Percentiles rank a stretch among this genome's conserved stretches.
These are phyloP conservation scores for Syzygium grande DNA, from an alignment of 345 rosid genomes.

Conservation along the genomic window DNA sequence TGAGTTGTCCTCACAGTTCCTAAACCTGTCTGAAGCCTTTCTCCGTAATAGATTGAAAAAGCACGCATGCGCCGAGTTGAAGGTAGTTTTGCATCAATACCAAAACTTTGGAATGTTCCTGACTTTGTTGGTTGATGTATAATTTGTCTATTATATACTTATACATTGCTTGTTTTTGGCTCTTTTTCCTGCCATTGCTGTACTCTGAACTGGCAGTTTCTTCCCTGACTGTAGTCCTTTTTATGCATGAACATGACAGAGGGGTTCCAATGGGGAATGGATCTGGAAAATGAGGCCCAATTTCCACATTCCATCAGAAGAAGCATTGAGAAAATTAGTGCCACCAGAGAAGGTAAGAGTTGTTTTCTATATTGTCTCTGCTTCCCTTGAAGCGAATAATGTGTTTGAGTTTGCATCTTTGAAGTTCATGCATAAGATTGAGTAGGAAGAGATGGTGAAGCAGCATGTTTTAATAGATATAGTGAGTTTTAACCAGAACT, in stretches of 20 bases:
- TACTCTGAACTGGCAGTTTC: background rate
- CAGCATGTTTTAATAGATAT: background rate
- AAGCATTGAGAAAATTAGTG: slow-evolving; percentile 69
- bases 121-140: background rate
- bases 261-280: slow-evolving; percentile 56
- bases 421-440: background rate
- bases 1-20: slow-evolving; percentile 62
- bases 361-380: background rate
- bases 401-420: background rate
- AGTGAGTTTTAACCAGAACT: background rate
- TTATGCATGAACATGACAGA: slow-evolving; percentile 37
- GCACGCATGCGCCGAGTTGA: slow-evolving; percentile 42
- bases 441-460: background rate
- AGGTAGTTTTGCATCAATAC: slow-evolving; percentile 33
- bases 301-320: slow-evolving; percentile 68
- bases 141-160: background rate
- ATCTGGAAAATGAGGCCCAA: slow-evolving; percentile 64
- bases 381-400: background rate
- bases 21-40: slow-evolving; percentile 56
- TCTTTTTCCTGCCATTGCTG: background rate
- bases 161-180: background rate
- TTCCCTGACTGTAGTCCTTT: background rate
- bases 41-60: slow-evolving; percentile 65
- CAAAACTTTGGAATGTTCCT: background rate
- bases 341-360: slow-evolving; percentile 85